Evolutionary conservation across 148 eudicot genomes (phyloP), one percentile per base, ranked within the genome.

Genomic region (Limonium bicolor): DNA sequence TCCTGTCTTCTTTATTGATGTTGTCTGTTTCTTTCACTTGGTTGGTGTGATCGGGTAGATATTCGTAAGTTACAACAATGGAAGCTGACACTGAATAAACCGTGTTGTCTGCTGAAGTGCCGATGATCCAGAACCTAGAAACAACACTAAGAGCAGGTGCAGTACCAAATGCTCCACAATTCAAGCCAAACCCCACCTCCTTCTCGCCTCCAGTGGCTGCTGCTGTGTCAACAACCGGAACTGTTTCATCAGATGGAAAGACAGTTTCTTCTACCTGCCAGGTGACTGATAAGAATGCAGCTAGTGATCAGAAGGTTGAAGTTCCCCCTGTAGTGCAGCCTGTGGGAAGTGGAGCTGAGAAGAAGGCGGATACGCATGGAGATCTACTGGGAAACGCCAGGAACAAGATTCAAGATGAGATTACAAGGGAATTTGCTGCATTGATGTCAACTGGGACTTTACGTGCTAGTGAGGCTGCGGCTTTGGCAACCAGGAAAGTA

Each of bases 391-490:
- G 94, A 22, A 66, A 69, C 41, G 95, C 95, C 19, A 65, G 99
- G 42, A 70, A 26, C 73, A 78, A 78, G 57, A 74, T 92, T 36
- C 94, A 81, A 54, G 95, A 92, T 41, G 95, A 92, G 66, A 85
- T 92, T 4, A 53, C 58, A 15, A 53, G 48, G 9, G 94, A 92
- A 55, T 92, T 85, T 44, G 94, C 94, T 44, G 68, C 87, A 31
- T 65, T 92, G 2, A 81, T 85, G 95, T 95, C 94, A 0, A 62
- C 65, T 17, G 95, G 99, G 42, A 78, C 94, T 0, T 19, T 81
- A 13, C 82, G 83, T 28, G 99, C 99, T 26, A 85, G 99, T 55
- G 94, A 85, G 55, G 95, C 94, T 45, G 95, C 95, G 0, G 94
- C 95, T 13, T 68, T 81, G 19, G 99, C 95, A 4, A 85, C 99